Evolutionary conservation across 2,329 filamentous ascomycete species (phyloP).

Genomic region (Paracoccidioides brasiliensis): DNA sequence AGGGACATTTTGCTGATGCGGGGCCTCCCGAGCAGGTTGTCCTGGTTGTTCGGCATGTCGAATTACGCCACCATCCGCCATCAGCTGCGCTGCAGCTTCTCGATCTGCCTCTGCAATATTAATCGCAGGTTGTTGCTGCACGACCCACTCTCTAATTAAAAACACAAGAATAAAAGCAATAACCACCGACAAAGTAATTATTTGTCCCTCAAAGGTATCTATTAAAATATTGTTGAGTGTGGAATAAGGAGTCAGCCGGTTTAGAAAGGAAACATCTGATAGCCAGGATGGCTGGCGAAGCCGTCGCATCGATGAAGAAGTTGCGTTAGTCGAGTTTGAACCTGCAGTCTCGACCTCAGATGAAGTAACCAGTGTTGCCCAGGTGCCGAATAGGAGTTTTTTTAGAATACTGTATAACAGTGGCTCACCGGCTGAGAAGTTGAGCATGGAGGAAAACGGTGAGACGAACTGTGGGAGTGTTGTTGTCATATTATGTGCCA

Average conservation of each 20-base stretch:
- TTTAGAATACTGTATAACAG: slow-evolving; percentile 35
- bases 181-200: slow-evolving; percentile 85
- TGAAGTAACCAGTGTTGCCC: slow-evolving; percentile 16
- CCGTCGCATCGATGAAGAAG: slow-evolving; percentile 15
- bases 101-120: slow-evolving; percentile 53
- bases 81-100: slow-evolving; percentile 38
- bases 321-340: slow-evolving; percentile 16
- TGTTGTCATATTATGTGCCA: slow-evolving; percentile 14
- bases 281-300: slow-evolving; percentile 37
- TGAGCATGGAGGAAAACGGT: slow-evolving; percentile 29
- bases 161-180: slow-evolving; percentile 95
- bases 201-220: slow-evolving; percentile 76
- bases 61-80: slow-evolving; percentile 26
- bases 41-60: slow-evolving; percentile 1
- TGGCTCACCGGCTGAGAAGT: slow-evolving; percentile 32
- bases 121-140: slow-evolving; percentile 89
- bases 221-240: slow-evolving; percentile 66
- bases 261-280: slow-evolving; percentile 46
- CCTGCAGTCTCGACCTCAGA: slow-evolving; percentile 18
- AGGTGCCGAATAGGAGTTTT: slow-evolving; percentile 26
- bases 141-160: slow-evolving; percentile 90
- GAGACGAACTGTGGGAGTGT: slow-evolving; percentile 21
- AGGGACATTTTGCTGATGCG: neutral
- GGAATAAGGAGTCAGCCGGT: slow-evolving; percentile 50
- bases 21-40: neutral